Percentiles rank a stretch among this genome's conserved stretches.
These are phyloP conservation scores for Ilyonectria mors-panacis DNA, from an alignment of 2,329 filamentous ascomycete genomes.

Conservation along the genomic window DNA sequence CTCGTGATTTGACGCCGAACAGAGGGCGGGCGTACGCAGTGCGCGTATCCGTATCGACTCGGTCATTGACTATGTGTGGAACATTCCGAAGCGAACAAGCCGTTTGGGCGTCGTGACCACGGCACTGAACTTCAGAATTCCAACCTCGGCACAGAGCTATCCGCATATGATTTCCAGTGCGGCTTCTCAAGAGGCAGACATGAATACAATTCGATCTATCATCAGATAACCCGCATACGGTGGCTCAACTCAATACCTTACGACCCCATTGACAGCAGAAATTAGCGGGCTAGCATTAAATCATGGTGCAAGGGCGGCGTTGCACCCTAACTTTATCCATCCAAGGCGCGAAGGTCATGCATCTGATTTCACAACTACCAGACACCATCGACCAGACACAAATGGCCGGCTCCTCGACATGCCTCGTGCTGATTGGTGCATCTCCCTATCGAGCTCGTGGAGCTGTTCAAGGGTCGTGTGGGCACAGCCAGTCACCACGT, in stretches of 20 bases:
- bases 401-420: neutral
- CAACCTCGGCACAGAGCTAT: neutral
- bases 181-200: neutral
- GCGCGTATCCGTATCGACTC: slow-evolving; percentile 5
- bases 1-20: neutral
- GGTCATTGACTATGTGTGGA: neutral
- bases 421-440: slow-evolving; percentile 13
- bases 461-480: slow-evolving; percentile 8
- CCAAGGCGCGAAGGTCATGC: neutral
- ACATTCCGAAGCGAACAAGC: neutral
- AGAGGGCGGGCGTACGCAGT: neutral
- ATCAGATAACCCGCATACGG: slow-evolving; percentile 5
- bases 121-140: neutral
- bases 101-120: neutral
- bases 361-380: slow-evolving; percentile 9
- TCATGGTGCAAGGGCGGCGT: slow-evolving; percentile 14
- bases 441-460: slow-evolving; percentile 23
- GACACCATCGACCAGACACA: slow-evolving; percentile 7
- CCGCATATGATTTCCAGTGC: neutral
- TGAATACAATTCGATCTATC: neutral
- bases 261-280: neutral
- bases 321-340: slow-evolving; percentile 7
- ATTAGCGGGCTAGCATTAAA: neutral
- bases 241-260: neutral
- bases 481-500: slow-evolving; percentile 9